Conservation (phyloP, 2,329 filamentous ascomycete species). For the Plectosphaerella plurivora region DNA sequence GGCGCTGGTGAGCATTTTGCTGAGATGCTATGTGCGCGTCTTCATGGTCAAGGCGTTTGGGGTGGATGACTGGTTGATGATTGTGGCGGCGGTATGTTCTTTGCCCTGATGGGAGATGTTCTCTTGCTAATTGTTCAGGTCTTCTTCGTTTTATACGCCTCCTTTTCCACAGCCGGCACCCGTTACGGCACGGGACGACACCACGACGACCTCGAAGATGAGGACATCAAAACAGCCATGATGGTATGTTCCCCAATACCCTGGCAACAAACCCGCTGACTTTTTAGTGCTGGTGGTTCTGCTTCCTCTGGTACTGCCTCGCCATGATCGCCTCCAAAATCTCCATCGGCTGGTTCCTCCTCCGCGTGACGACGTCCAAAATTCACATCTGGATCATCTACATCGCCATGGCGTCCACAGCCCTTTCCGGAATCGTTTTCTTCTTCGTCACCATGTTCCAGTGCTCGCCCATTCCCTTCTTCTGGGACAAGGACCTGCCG, state of each 20-base stretch:
- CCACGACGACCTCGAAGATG: conserved; percentile 20
- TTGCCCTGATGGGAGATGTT: background rate
- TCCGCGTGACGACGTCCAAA: conserved; percentile 16
- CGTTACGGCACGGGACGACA: conserved; percentile 35
- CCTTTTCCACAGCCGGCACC: conserved; percentile 27
- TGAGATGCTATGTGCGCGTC: conserved; percentile 30
- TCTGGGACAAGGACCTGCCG: conserved; percentile 20
- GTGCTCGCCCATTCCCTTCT: conserved; percentile 20
- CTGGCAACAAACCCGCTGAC: background rate
- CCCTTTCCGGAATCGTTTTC: conserved; percentile 20
- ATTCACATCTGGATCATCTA: conserved; percentile 21
- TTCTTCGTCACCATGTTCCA: conserved; percentile 26
- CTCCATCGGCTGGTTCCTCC: conserved; percentile 19
- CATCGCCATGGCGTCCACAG: conserved; percentile 19
- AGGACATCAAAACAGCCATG: conserved; percentile 24
- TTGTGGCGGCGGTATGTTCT: conserved; percentile 23
- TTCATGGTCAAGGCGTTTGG: conserved; percentile 32
- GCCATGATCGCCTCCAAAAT: conserved; percentile 28
- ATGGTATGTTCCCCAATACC: conserved; percentile 19
- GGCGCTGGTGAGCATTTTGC: conserved; percentile 18
- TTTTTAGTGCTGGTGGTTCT: conserved; percentile 30
- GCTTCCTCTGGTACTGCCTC: conserved; percentile 29
- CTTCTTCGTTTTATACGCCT: conserved; percentile 28
- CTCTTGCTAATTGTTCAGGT: conserved; percentile 12
- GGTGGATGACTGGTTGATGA: conserved; percentile 33